Base-by-base conservation (phyloP, 352 stramenopile species). In the Pythium rishiriense region DNA sequence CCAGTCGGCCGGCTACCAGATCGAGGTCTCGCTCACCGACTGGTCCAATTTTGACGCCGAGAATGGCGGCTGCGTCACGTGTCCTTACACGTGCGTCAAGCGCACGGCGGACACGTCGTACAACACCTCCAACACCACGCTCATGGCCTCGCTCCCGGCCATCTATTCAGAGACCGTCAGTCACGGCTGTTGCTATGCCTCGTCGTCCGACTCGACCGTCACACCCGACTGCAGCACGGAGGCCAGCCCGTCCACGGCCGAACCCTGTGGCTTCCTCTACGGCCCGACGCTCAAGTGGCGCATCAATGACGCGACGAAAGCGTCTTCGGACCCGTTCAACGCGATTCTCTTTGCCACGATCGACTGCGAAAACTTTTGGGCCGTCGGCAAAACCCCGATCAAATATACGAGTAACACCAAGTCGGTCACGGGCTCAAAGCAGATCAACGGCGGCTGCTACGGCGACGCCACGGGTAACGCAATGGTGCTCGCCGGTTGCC, bases 381-480 rank as follows among this genome's bases (percentile, higher is more conserved):
- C 87, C 0, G 85, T 95, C 0, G 85, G 75, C 10, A 83, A 90
- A 37, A 84, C 85, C 33, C 62, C 81, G 15, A 87, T 96, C 66
- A 86, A 84, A 53, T 90, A 91, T 68, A 86, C 78, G 56, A 69
- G 58, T 41, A 89, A 91, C 53, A 85, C 72, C 17, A 88, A 87
- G 73, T 74, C 81, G 10, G 75, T 96, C 35, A 78, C 76, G 35
- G 87, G 87, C 47, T 85, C 71, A 24, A 96, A 96, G 64, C 79
- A 87, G 70, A 96, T 96, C 57, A 90, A 96, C 62, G 70, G 78
- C 43, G 87, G 87, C 25, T 96, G 87, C 71, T 96, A 96, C 68
- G 87, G 87, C 21, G 75, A 90, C 24, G 70, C 75, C 0, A 43
- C 33, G 0, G 87, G 87, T 17, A 59, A 67, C 0, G 57, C 87